These are phyloP conservation scores for Populus hybrid DNA, from an alignment of 441 rosid species.

Conservation along the genomic window DNA sequence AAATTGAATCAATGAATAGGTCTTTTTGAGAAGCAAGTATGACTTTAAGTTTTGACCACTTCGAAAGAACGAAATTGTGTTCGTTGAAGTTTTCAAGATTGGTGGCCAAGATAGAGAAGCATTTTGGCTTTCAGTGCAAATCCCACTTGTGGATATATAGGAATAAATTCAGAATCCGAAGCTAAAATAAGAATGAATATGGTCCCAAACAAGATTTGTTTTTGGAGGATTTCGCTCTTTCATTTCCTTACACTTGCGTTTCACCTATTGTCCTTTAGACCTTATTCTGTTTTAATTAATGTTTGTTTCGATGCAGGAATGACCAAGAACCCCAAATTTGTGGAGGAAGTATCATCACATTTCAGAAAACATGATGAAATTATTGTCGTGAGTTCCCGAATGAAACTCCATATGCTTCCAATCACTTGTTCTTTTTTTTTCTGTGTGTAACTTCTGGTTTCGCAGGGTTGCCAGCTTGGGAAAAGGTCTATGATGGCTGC, in stretches of 20 bases:
- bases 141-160: neutral
- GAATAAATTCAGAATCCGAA: neutral
- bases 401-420: neutral
- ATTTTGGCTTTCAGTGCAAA: neutral
- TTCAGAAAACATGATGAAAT: slow-evolving; percentile 79
- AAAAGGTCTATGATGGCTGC: slow-evolving; percentile 79
- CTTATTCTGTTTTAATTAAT: neutral
- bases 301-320: slow-evolving; percentile 43
- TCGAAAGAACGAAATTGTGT: neutral
- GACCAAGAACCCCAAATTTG: slow-evolving; percentile 62
- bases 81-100: neutral
- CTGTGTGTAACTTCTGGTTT: neutral
- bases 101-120: neutral
- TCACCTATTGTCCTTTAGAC: neutral
- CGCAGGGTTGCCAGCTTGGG: slow-evolving; percentile 81
- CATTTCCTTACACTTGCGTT: neutral
- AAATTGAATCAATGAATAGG: neutral
- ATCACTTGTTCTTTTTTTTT: too few relatives aligned
- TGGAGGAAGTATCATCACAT: slow-evolving; percentile 52
- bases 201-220: neutral
- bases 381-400: slow-evolving; percentile 50
- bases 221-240: neutral
- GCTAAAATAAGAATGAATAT: neutral
- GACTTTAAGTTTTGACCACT: neutral
- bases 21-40: neutral